Percentiles rank a stretch among this genome's conserved stretches.
phyloP scores from a whole-genome alignment of 148 eudicot species.

The Fagopyrum tataricum region DNA sequence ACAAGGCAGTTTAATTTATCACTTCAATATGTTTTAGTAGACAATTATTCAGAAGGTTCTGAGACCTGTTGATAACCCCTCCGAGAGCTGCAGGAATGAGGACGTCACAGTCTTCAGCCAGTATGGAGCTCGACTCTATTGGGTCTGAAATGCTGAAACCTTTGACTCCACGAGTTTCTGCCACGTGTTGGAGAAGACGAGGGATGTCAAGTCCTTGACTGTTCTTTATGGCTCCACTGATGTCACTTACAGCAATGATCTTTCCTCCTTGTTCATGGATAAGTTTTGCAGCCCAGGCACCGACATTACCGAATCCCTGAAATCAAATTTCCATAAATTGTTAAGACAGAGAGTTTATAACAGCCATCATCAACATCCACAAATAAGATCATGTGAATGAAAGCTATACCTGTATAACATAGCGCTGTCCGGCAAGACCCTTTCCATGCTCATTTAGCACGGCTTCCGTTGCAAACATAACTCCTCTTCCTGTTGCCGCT shows the following conservation, averaged over 20 bases:
- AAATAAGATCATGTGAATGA: neutral
- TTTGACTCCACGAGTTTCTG: conserved; percentile 69
- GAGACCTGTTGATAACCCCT: conserved; percentile 85
- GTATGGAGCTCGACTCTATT: conserved; percentile 54
- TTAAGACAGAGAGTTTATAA: neutral
- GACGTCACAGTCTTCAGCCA: conserved; percentile 91
- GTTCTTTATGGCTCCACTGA: conserved; percentile 66
- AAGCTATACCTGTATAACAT: conserved; percentile 68
- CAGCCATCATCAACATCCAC: neutral
- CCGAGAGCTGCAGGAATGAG: conserved; percentile 99
- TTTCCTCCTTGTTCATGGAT: conserved; percentile 64
- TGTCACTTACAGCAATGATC: conserved; percentile 60
- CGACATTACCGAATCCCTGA: conserved; percentile 91
- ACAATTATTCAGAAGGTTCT: neutral
- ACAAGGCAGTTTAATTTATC: neutral
- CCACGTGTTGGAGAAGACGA: conserved; percentile 59
- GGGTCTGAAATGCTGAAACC: conserved; percentile 63
- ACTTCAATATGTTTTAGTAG: neutral
- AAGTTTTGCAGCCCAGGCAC: conserved; percentile 59
- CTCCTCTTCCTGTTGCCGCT: conserved; percentile 99
- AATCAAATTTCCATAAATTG: too few species aligned
- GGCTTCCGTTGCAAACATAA: conserved; percentile 87
- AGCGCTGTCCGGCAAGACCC: conserved; percentile 82
- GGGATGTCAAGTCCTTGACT: conserved; percentile 68
- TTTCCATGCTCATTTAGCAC: conserved; percentile 77